A percentile compares a stretch with the other conserved stretches of the same genome.
Conservation (phyloP, 108 stramenopile genomes). For the Pseudonitzschia multiseries region DNA sequence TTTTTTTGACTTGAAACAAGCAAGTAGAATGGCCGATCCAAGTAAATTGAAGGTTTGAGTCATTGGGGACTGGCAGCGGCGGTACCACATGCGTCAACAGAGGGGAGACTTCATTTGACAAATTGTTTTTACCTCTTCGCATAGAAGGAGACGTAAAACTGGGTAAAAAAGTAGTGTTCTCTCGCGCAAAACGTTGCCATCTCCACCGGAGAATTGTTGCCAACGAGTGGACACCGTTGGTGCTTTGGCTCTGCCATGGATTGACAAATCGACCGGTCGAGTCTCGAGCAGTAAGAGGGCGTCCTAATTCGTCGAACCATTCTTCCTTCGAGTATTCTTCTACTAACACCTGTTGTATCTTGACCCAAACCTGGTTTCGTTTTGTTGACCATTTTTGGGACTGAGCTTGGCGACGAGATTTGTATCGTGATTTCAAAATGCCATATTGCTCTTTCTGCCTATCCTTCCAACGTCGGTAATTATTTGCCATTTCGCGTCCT, state of each 20-base stretch:
- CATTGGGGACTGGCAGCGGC: constrained; percentile 3
- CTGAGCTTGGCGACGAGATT: constrained; percentile 17
- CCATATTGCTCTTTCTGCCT: constrained; percentile 24
- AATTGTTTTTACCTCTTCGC: background rate
- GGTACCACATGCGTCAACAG: background rate
- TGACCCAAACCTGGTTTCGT: background rate
- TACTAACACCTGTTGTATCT: constrained; percentile 31
- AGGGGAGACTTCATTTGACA: background rate
- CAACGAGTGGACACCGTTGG: constrained; percentile 66
- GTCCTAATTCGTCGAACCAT: constrained; percentile 74
- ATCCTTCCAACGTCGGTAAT: constrained; percentile 29
- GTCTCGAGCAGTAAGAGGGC: constrained; percentile 71
- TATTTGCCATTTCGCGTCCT: background rate
- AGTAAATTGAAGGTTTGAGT: constrained; percentile 45
- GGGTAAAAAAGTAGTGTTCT: constrained; percentile 27
- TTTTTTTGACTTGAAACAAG: constrained; percentile 50
- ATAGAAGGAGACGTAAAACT: constrained; percentile 7
- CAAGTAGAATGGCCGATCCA: constrained; percentile 86
- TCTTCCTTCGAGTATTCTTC: constrained; percentile 57
- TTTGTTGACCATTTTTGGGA: constrained; percentile 14
- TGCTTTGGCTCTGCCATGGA: constrained; percentile 77
- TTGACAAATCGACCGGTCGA: constrained; percentile 79
- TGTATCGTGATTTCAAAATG: constrained; percentile 25
- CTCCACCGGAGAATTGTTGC: constrained; percentile 61
- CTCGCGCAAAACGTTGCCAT: constrained; percentile 31